Conservation (phyloP, 257 asterid species). For the Plectranthus barbatus region DNA sequence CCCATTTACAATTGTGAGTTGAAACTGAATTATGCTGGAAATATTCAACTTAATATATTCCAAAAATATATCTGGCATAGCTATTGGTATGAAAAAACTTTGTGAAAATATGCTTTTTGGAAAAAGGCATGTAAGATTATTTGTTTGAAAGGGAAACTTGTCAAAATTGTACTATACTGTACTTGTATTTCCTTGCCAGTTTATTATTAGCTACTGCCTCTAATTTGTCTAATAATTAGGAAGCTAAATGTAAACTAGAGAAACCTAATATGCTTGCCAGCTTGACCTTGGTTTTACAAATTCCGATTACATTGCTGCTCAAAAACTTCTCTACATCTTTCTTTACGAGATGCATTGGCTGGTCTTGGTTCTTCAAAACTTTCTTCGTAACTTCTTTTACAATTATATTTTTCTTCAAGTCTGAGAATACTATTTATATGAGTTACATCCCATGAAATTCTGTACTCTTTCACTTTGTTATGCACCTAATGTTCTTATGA, state of each 20-base stretch:
- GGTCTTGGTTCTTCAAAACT: not conserved
- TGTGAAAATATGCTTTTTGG: not conserved
- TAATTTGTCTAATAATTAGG: not conserved
- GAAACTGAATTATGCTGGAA: not conserved
- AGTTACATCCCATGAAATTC: too few relatives aligned
- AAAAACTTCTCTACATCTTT: not conserved
- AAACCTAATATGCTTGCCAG: too few relatives aligned
- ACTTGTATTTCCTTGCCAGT: not conserved
- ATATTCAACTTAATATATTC: not conserved
- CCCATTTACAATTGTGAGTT: not conserved
- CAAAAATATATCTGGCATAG: not conserved
- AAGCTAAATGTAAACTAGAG: not conserved
- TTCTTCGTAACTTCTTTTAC: not conserved
- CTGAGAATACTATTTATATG: not conserved
- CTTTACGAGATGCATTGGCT: not conserved
- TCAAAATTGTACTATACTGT: not conserved
- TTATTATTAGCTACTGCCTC: not conserved
- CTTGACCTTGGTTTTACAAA: not conserved
- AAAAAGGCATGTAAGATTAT: not conserved
- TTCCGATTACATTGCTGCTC: not conserved
- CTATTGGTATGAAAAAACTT: not conserved
- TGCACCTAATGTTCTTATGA: slow-evolving; percentile 3
- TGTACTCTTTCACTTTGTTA: not conserved
- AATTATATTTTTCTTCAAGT: not conserved
- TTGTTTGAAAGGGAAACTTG: not conserved